These are phyloP conservation scores for Lineolata rhizophorae DNA, from an alignment of 495 filamentous ascomycete genomes.

Conservation along the genomic window DNA sequence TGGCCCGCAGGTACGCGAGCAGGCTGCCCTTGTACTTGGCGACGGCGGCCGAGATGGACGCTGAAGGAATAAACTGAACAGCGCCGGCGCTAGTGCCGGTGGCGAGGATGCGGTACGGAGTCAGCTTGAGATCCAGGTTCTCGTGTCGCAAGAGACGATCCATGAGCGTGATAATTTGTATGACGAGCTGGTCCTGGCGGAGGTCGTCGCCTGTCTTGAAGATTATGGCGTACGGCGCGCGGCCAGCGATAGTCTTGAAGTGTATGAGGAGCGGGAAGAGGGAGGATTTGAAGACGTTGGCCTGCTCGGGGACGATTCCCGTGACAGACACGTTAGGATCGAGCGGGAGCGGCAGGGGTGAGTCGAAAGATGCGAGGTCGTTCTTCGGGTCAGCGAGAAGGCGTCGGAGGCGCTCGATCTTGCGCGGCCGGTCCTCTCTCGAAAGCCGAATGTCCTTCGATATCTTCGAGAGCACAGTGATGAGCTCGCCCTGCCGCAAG, in stretches of 20 bases:
- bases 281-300: conserved; percentile 86
- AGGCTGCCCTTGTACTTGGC: conserved; percentile 64
- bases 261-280: conserved; percentile 77
- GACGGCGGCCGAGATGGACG: conserved; percentile 56
- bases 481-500: conserved; percentile 70
- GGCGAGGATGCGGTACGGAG: conserved; percentile 88
- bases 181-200: conserved; percentile 90
- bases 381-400: conserved; percentile 76
- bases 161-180: conserved; percentile 97
- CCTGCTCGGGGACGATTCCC: conserved; percentile 64
- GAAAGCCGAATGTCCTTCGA: conserved; percentile 74
- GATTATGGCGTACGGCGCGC: conserved; percentile 65
- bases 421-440: conserved; percentile 50
- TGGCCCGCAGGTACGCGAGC: conserved; percentile 65
- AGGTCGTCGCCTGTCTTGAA: conserved; percentile 97
- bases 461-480: conserved; percentile 70
- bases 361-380: conserved; percentile 60
- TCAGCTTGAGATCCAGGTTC: conserved; percentile 87
- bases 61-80: conserved; percentile 78
- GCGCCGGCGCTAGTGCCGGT: conserved; percentile 76
- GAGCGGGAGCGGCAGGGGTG: conserved; percentile 70
- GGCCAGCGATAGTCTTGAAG: conserved; percentile 57
- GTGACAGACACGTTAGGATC: conserved; percentile 62
- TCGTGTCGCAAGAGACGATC: conserved; percentile 89
- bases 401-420: conserved; percentile 63